These are phyloP conservation scores for Cystobasidium sp. DNA, from an alignment of 1,284 basidiomycete genomes.

Conservation along the genomic window DNA sequence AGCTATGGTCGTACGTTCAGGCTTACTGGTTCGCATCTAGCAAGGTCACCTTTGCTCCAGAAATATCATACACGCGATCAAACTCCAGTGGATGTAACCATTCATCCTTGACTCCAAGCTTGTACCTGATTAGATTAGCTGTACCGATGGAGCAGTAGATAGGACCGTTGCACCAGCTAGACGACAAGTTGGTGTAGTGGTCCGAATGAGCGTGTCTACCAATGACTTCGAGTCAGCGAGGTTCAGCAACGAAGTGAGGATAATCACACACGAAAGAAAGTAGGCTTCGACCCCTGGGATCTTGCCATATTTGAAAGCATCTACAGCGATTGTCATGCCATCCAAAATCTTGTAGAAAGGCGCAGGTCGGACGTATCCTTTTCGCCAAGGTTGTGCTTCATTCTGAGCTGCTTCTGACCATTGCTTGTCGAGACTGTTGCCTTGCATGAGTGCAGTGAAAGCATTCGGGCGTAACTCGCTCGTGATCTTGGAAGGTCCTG, in stretches of 20 bases:
- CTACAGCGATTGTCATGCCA: slow-evolving; percentile 96
- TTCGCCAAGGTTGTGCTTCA: slow-evolving; percentile 60
- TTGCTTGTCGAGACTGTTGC: slow-evolving; percentile 73
- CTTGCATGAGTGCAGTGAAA: slow-evolving; percentile 82
- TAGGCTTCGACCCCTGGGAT: slow-evolving; percentile 52
- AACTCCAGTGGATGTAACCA: slow-evolving; percentile 87
- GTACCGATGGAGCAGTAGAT: slow-evolving; percentile 89
- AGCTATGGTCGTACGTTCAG: neutral
- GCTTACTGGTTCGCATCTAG: slow-evolving; percentile 94
- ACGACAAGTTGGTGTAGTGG: slow-evolving; percentile 87
- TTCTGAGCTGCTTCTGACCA: slow-evolving; percentile 76
- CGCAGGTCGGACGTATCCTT: slow-evolving; percentile 70
- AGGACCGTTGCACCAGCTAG: slow-evolving; percentile 83
- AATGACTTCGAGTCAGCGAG: slow-evolving; percentile 18
- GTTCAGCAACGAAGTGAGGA: no score
- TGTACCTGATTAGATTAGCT: slow-evolving; percentile 85
- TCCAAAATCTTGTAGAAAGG: slow-evolving; percentile 94
- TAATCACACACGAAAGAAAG: slow-evolving; percentile 45
- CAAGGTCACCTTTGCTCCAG: slow-evolving; percentile 84
- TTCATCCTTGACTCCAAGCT: slow-evolving; percentile 81
- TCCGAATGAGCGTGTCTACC: slow-evolving; percentile 88
- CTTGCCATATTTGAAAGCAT: slow-evolving; percentile 87
- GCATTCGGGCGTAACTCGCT: slow-evolving; percentile 58
- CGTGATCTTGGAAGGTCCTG: slow-evolving; percentile 7
- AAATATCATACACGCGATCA: slow-evolving; percentile 72